Evolutionary conservation across 2,329 filamentous ascomycete species (phyloP).

Genomic region (Monosporascus cannonballus): DNA sequence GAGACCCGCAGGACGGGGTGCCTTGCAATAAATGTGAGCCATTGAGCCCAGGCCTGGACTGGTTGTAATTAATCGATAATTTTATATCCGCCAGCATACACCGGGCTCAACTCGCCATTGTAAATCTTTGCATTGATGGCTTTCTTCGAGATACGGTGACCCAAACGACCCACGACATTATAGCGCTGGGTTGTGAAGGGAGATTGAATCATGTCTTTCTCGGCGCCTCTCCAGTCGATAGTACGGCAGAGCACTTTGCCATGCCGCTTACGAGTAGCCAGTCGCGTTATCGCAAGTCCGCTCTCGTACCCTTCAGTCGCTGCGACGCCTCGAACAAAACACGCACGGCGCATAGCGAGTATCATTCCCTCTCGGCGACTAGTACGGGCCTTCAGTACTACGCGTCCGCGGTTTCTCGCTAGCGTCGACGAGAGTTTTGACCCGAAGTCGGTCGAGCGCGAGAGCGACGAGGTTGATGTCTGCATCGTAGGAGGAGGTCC

Average conservation of each 20-base stretch:
- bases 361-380: constrained; percentile 7
- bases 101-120: neutral
- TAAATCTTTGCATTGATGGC: neutral
- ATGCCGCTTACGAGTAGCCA: constrained; percentile 11
- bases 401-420: constrained; percentile 19
- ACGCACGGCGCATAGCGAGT: constrained; percentile 7
- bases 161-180: neutral
- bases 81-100: neutral
- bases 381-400: constrained; percentile 32
- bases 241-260: constrained; percentile 19
- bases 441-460: constrained; percentile 66
- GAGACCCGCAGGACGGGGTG: no score
- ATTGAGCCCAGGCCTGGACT: no score
- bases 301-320: constrained; percentile 16
- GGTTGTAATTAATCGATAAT: no score
- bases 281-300: constrained; percentile 6
- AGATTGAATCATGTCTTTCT: constrained; percentile 18
- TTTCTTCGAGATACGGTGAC: neutral
- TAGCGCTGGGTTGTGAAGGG: neutral
- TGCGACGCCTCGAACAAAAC: constrained; percentile 9
- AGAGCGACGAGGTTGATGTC: constrained; percentile 90
- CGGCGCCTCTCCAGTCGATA: constrained; percentile 19
- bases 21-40: no score
- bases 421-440: constrained; percentile 54
- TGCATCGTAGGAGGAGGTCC: constrained; percentile 97